phyloP scores from a whole-genome alignment of 352 stramenopile species.

The Phytophthora fragariaefolia region DNA sequence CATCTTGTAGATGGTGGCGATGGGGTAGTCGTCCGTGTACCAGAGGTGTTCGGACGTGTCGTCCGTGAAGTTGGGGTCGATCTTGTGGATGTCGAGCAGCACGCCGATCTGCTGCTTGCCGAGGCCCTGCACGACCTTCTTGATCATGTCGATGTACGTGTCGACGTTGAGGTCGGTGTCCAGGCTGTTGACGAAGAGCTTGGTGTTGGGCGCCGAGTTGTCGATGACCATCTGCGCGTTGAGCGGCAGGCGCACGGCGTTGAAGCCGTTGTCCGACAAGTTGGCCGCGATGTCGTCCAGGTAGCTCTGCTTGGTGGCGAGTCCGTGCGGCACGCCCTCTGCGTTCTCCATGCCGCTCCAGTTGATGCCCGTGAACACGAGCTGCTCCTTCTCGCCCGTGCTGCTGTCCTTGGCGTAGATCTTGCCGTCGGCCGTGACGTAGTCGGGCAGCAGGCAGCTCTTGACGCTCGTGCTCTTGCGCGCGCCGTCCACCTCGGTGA shows the following conservation, averaged over 20 bases:
- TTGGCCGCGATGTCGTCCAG: conserved; percentile 75
- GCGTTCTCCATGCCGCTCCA: conserved; percentile 89
- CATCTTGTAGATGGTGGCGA: conserved; percentile 66
- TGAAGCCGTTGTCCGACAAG: conserved; percentile 73
- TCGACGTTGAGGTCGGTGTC: conserved; percentile 71
- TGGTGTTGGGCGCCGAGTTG: conserved; percentile 67
- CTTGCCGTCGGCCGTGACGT: conserved; percentile 60
- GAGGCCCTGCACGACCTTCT: conserved; percentile 81
- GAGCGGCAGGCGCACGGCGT: conserved; percentile 77
- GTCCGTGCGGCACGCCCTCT: conserved; percentile 77
- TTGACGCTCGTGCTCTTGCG: conserved; percentile 38
- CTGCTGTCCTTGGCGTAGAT: conserved; percentile 70
- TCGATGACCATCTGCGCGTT: conserved; percentile 87
- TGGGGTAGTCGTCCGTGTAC: conserved; percentile 68
- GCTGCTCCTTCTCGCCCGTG: conserved; percentile 55
- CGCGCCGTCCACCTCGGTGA: conserved; percentile 37
- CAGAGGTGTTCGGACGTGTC: conserved; percentile 79
- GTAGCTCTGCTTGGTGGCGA: conserved; percentile 71
- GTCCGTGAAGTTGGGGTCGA: conserved; percentile 75
- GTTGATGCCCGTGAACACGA: conserved; percentile 88
- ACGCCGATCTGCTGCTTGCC: conserved; percentile 84
- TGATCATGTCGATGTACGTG: conserved; percentile 87
- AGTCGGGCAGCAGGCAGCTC: conserved; percentile 78
- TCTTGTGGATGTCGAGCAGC: conserved; percentile 87
- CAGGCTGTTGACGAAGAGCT: conserved; percentile 66